Evolutionary conservation across 441 rosid species (phyloP), one percentile per base, ranked within the genome.

Genomic region (Populus hybrid): DNA sequence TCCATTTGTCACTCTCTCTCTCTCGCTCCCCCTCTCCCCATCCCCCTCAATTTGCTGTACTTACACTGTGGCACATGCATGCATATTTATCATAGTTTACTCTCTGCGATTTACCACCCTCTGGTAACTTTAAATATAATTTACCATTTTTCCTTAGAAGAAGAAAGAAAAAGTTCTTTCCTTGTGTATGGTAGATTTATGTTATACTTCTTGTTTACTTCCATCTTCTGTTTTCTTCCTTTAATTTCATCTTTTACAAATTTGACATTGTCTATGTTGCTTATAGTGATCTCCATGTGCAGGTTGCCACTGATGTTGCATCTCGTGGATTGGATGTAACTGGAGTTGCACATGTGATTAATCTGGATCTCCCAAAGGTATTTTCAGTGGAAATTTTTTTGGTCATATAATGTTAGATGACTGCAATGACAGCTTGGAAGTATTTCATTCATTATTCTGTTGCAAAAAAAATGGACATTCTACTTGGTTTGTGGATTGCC

Each of bases 321-420:
- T 82, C 84, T 74, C 85, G 87, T 63, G 87, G 87, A 74, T 80
- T 85, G 81, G 85, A 85, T 80, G 85, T 85, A 26, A 71, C 84
- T 26, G 87, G 85, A 73, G 85, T 85, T 82, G 72, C 84, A 63
- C 85, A 79, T 85, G 87, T 85, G 57, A 79, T 85, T 40, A 85
- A 83, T 81, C 82, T 82, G 24, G 87, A 85, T 81, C 84, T 85
- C 70, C 87, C 87, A n/a, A 85, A 85, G 87, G 87, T 85, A 80
- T 72, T 73, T 21, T 73, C 32, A 67, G 67, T 69, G 46, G 72
- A 71, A 26, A 28, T 9, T 79, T 80, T 4, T 40, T 76, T 71
- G 30, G 24, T 46, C 26, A 18, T 24, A 9, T n/a, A 30, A 19
- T 53, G 63, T 67, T 74, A 36, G 46, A 30, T 21, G 2, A 19